phyloP scores from a whole-genome alignment of 257 asterid genomes.

The Solanum appendiculatum region DNA sequence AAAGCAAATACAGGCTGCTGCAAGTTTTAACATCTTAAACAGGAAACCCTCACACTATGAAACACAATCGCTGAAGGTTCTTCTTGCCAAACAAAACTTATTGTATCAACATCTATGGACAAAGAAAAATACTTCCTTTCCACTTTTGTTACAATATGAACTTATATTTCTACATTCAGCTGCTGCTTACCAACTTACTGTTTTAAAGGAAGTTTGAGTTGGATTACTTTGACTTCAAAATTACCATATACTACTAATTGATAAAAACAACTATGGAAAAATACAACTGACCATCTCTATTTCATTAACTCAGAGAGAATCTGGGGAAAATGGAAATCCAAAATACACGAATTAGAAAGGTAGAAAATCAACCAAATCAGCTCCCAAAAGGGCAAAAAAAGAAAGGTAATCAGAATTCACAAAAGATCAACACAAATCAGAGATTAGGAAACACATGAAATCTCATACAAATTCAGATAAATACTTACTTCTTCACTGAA shows the following conservation, averaged over 20 bases:
- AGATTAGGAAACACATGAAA: background rate
- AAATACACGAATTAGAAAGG: background rate
- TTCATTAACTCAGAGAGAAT: background rate
- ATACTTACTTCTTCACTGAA: background rate
- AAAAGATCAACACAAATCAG: background rate
- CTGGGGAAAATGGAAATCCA: background rate
- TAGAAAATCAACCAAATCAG: background rate
- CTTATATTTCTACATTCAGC: background rate
- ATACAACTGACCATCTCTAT: background rate
- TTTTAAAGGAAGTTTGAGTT: background rate
- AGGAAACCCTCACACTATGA: background rate
- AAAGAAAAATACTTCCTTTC: background rate
- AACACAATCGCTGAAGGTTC: background rate
- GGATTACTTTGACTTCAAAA: background rate
- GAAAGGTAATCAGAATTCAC: background rate
- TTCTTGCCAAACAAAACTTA: background rate
- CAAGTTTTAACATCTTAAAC: background rate
- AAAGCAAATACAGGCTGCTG: background rate
- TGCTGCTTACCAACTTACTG: background rate
- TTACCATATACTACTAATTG: background rate
- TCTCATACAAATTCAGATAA: background rate
- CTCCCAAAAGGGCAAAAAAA: background rate
- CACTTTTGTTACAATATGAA: background rate
- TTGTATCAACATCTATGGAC: background rate
- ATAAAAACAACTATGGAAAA: background rate